Evolutionary conservation across 2,329 filamentous ascomycete genomes (phyloP), one percentile per base, ranked within the genome.

Genomic region (Alternaria brassicicola): DNA sequence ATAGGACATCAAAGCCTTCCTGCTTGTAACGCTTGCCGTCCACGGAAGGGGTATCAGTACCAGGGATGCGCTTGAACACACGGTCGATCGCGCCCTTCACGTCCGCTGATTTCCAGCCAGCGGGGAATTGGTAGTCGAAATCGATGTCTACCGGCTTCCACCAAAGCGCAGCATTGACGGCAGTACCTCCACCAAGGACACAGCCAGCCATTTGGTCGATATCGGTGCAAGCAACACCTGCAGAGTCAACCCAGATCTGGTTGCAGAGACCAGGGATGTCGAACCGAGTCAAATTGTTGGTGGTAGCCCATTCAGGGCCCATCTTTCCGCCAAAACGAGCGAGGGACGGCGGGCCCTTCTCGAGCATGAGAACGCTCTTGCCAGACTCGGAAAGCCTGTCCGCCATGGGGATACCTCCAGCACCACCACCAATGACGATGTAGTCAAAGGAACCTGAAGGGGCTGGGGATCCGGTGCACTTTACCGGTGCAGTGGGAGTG

Each of bases 161-260:
- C 84, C 87, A 90, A 31, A 91, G 80, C 42, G 86, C 88, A 49
- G 88, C 85, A 64, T 91, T 91, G 68, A 90, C 81, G 26, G 86
- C 85, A 13, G 86, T 85, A 7, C 86, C 86, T 54, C 89, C 89
- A 47, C 89, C 89, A 3, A 91, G 82, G 41, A 91, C 81, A 61
- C 89, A 91, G 13, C 88, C 89, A 12, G 88, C 87, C 87, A 90
- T 90, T 67, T 89, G 86, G 61, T 89, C 88, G n/a, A 85, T 87
- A 72, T 91, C 89, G 2, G 82, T 83, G 75, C 89, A 91, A 33
- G 86, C 84, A 65, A 90, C 86, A 26, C 86, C 87, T 4, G 80
- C 80, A 9, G 85, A 86, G 68, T 89, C 83, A 4, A 81, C 78
- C 84, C 87, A 89, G 64, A 91, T 89, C 76, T 90, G 81, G 72